Base-by-base conservation (phyloP, 2,329 filamentous ascomycete species). In the Rutstroemia sp. region DNA sequence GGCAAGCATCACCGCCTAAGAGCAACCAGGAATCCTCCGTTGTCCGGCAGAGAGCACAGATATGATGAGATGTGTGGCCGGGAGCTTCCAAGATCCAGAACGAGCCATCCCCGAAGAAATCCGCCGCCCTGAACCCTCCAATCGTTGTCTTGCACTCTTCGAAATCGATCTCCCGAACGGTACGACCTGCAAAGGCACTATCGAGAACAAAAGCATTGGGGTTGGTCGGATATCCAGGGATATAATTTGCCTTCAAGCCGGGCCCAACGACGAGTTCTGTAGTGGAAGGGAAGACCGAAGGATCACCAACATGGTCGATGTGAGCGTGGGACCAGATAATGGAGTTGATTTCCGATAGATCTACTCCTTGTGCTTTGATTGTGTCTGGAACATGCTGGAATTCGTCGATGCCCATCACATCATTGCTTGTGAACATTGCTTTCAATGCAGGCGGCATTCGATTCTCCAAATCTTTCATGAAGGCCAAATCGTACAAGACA, bases 51-150 rank as follows among this genome's bases (percentile, higher is more conserved):
- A 82, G 68, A 2, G 71, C 78, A 56, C 72, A 73, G 6, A 78
- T 69, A 60, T 80, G 77, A 1, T 75, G 77, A 8, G 75, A 64
- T 0, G 74, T 71, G 61, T 81, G 78, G 2, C 80, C 80, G 0
- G 78, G 77, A 1, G 73, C 72, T 60, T 79, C 70, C 30, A 83
- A 70, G 1, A 83, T 69, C 62, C 80, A 81, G 59, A 83, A 79
- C 17, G 70, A 74, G 0, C 78, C 79, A 61, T 82, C 79, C 4
- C 73, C 73, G 53, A 80, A 82, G 63, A 74, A 81, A 62, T 82
- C 79, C 30, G 70, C 65, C 1, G 76, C 75, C 38, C 68, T 63
- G 62, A 76, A 77, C 5, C 70, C 63, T 1, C 74, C 75, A 16
- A 77, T 72, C 57, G 70, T 68, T 1, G 73, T 54, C 9, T 60